Conservation (phyloP, 192 early-diverging fungal species). For the Coemansia sp. region DNA sequence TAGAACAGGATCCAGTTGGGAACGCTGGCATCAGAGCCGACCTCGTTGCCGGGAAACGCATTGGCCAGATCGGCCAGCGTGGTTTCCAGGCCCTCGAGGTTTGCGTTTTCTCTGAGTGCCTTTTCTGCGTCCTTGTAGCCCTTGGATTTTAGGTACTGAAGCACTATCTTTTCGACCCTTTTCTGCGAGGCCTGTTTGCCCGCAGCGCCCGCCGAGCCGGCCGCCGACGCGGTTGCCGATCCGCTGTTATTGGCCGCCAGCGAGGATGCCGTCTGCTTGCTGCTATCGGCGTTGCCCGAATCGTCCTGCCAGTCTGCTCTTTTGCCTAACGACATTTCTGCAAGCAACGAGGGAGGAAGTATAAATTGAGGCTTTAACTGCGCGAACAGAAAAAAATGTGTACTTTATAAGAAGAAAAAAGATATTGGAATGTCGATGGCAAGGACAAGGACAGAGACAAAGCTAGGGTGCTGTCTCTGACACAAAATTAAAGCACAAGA, state of each 20-base stretch:
- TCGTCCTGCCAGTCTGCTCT: slow-evolving; percentile 1
- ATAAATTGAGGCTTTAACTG: too few species aligned
- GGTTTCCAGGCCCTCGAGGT: slow-evolving; percentile 33
- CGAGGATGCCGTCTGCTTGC: not conserved
- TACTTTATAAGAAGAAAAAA: too few species aligned
- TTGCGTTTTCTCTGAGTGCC: slow-evolving; percentile 63
- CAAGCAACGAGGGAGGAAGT: not conserved
- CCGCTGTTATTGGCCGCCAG: not conserved
- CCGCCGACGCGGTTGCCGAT: not conserved
- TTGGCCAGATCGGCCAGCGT: slow-evolving; percentile 50
- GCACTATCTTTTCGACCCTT: slow-evolving; percentile 59
- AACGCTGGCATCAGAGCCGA: slow-evolving; percentile 56
- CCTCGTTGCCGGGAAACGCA: slow-evolving; percentile 43
- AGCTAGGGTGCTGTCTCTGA: too few species aligned
- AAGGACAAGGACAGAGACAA: too few species aligned
- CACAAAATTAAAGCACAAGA: too few species aligned
- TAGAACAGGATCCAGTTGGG: slow-evolving; percentile 66
- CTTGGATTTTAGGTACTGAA: slow-evolving; percentile 64
- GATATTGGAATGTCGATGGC: too few species aligned
- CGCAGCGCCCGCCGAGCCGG: not conserved
- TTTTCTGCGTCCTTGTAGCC: slow-evolving; percentile 67
- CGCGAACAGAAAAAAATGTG: too few species aligned
- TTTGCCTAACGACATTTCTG: slow-evolving; percentile 1
- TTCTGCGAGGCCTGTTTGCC: slow-evolving; percentile 35
- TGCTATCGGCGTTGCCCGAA: not conserved